phyloP scores from a whole-genome alignment of 352 stramenopile species.

The Globisporangium polare region DNA sequence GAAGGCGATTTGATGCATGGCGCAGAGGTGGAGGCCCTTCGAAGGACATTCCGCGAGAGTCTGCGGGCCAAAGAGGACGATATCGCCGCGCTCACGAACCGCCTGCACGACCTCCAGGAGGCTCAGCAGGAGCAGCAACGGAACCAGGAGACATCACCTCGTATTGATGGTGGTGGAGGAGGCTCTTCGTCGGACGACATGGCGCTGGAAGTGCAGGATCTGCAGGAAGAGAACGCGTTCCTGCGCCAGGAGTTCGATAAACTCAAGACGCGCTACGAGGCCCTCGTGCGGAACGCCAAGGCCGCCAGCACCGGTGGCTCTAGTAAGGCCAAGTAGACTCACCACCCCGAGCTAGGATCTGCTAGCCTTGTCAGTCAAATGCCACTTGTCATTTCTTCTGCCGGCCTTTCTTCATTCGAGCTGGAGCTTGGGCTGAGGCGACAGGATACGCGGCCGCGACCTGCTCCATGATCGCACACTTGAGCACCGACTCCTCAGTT shows the following conservation, averaged over 20 bases:
- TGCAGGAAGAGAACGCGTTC: conserved; percentile 67
- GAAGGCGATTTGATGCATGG: conserved; percentile 20
- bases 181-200: conserved; percentile 4
- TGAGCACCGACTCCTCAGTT: conserved; percentile 31
- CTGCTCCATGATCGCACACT: conserved; percentile 45
- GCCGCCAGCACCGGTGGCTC: not conserved
- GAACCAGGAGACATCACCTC: not conserved
- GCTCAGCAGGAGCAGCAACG: conserved; percentile 2
- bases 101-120: conserved; percentile 23
- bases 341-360: not conserved
- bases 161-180: not conserved
- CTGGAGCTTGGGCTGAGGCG: not conserved
- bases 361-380: not conserved
- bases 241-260: conserved; percentile 64
- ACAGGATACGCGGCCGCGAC: conserved; percentile 10
- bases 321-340: conserved; percentile 2
- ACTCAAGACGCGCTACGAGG: conserved; percentile 61
- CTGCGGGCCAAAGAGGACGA: conserved; percentile 60
- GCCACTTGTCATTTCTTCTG: not conserved
- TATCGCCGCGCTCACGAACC: conserved; percentile 42
- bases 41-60: conserved; percentile 44
- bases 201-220: conserved; percentile 39
- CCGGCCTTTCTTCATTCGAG: not conserved
- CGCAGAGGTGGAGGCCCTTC: conserved; percentile 35
- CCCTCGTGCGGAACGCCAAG: conserved; percentile 19